Percentiles rank a stretch among this genome's conserved stretches.
Conservation (phyloP, 345 rosid species). For the Acer saccharum region DNA sequence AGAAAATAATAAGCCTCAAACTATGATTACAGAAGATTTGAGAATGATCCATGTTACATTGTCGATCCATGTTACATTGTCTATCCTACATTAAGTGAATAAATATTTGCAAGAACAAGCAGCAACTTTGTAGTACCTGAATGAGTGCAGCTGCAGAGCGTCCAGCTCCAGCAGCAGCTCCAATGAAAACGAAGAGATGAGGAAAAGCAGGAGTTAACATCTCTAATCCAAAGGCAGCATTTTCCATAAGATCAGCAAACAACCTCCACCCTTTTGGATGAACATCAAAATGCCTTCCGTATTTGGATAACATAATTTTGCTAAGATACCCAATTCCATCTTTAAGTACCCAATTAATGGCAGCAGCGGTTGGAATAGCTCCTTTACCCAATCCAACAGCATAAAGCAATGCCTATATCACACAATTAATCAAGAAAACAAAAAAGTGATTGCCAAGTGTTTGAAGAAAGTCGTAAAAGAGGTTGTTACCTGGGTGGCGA, state of each 20-base stretch:
- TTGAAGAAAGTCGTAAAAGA: constrained; percentile 19
- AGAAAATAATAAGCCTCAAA: neutral
- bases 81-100: no score
- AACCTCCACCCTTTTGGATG: constrained; percentile 97
- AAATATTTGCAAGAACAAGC: neutral
- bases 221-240: constrained; percentile 91
- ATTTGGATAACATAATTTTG: constrained; percentile 85
- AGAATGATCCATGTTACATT: neutral
- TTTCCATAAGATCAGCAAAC: constrained; percentile 95
- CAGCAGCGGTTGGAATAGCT: constrained; percentile 95
- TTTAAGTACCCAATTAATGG: constrained; percentile 95
- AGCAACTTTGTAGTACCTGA: constrained; percentile 46
- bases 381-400: constrained; percentile 98
- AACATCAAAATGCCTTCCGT: constrained; percentile 93
- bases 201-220: constrained; percentile 93
- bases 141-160: constrained; percentile 94
- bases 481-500: constrained; percentile 80
- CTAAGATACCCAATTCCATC: constrained; percentile 97
- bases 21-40: neutral
- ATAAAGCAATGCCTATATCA: constrained; percentile 85
- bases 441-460: constrained; percentile 19
- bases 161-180: constrained; percentile 93
- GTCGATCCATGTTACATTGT: no score
- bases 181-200: constrained; percentile 70
- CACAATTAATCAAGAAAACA: neutral